Evolutionary conservation across 2,329 filamentous ascomycete species (phyloP), one percentile per base, ranked within the genome.

Genomic region (Fusarium multiceps): DNA sequence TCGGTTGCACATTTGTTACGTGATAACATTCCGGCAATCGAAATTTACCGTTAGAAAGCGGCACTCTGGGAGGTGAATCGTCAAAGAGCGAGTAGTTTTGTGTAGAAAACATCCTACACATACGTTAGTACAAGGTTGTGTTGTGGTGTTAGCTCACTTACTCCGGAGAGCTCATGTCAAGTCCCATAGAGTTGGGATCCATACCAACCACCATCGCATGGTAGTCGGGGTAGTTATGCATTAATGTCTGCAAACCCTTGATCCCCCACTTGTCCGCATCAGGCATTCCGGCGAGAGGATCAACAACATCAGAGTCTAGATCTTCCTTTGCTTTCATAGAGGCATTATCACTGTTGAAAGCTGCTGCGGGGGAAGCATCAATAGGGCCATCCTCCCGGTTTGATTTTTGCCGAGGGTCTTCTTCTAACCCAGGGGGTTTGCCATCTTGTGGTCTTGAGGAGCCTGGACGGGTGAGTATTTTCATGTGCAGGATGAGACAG

Each of bases 11-110:
- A 66, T 91, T 91, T 66, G 85, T 88, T 34, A 91, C 89, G 55
- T 85, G 86, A 74, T 91, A 91, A 78, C 89, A 91, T 47, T 91
- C 89, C 0, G 89, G 89, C 30, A 91, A 78, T 14, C 83, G 83
- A 66, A 86, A 88, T 59, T 85, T 86, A 23, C 86, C 85, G 11
- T 73, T 74, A 43, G 75, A 75, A 32, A 89, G 82, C 6, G 86
- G 82, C 40, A 88, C 87, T 67, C 87, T 82, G 14, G 89, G 86
- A 28, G 87, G 84, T n/a, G 80, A 75, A 56, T 89, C 87, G 71
- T 89, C 88, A 74, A 88, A 89, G 23, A 90, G 78, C 1, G 88
- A 90, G 76, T 87, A 90, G 27, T 86, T 82, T 72, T 90, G 88
- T 7, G 83, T 85, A 5, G 88, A 88, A 41, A 91, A 82, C 28